Conservation (phyloP, 306 rosid genomes). For the Lablab purpureus region DNA sequence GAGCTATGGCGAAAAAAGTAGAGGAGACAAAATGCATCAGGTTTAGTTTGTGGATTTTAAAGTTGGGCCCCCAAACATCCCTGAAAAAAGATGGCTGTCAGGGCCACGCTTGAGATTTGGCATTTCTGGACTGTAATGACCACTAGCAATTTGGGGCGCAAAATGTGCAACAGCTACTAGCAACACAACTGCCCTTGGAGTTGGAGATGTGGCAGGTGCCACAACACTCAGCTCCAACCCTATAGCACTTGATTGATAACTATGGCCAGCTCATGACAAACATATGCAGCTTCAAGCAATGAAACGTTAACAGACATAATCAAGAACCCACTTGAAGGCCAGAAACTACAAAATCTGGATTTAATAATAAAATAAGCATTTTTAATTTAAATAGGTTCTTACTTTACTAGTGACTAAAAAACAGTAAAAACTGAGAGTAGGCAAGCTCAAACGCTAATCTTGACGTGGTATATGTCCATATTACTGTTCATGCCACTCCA, state of each 20-base stretch:
- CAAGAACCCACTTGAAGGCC: neutral
- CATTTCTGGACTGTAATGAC: neutral
- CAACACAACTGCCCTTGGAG: neutral
- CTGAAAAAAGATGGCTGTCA: neutral
- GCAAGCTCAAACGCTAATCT: constrained; percentile 6
- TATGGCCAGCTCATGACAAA: neutral
- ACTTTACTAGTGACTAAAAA: neutral
- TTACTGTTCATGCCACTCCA: constrained; percentile 11
- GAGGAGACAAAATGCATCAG: neutral
- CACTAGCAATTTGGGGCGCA: neutral
- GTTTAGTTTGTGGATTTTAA: no score
- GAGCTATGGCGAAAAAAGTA: neutral
- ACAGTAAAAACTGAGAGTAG: neutral
- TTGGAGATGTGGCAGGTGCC: neutral
- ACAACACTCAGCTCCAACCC: neutral
- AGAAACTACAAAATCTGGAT: neutral
- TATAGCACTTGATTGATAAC: neutral
- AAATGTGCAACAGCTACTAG: neutral
- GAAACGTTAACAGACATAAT: neutral
- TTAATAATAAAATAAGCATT: neutral
- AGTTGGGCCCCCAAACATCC: neutral
- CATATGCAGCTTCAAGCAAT: neutral
- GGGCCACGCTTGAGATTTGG: neutral
- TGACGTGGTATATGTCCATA: constrained; percentile 12
- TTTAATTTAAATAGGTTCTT: no score